phyloP scores from a whole-genome alignment of 495 filamentous ascomycete genomes.

The Darksidea phi region DNA sequence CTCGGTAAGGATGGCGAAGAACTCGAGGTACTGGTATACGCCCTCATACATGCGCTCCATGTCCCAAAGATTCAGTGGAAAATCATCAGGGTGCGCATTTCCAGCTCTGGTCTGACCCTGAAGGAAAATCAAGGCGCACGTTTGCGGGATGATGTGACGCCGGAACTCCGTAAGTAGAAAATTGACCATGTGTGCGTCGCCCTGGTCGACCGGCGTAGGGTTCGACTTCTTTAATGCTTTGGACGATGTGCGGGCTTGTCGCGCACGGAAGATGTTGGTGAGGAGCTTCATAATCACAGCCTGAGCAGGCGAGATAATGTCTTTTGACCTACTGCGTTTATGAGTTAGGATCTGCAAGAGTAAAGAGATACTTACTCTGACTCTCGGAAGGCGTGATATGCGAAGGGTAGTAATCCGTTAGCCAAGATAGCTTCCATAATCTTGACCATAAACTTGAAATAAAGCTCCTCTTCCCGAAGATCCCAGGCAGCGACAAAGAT shows the following conservation, averaged over 20 bases:
- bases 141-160: constrained; percentile 86
- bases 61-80: constrained; percentile 92
- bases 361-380: constrained; percentile 30
- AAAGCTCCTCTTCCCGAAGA: constrained; percentile 82
- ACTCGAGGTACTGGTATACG: constrained; percentile 87
- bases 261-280: constrained; percentile 80
- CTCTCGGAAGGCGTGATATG: constrained; percentile 85
- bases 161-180: constrained; percentile 91
- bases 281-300: constrained; percentile 86
- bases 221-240: constrained; percentile 3
- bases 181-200: constrained; percentile 68
- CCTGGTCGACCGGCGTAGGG: constrained; percentile 14
- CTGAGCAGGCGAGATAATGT: constrained; percentile 92
- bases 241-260: constrained; percentile 28
- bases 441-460: constrained; percentile 92
- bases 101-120: constrained; percentile 83
- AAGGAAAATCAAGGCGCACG: constrained; percentile 85
- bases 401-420: constrained; percentile 82
- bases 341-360: constrained; percentile 1
- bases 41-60: constrained; percentile 91
- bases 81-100: constrained; percentile 68
- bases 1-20: constrained; percentile 87
- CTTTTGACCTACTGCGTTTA: constrained; percentile 59
- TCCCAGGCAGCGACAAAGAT: constrained; percentile 98
- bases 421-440: constrained; percentile 89